Conservation (phyloP, 306 rosid species). For the Fagus sylvatica region DNA sequence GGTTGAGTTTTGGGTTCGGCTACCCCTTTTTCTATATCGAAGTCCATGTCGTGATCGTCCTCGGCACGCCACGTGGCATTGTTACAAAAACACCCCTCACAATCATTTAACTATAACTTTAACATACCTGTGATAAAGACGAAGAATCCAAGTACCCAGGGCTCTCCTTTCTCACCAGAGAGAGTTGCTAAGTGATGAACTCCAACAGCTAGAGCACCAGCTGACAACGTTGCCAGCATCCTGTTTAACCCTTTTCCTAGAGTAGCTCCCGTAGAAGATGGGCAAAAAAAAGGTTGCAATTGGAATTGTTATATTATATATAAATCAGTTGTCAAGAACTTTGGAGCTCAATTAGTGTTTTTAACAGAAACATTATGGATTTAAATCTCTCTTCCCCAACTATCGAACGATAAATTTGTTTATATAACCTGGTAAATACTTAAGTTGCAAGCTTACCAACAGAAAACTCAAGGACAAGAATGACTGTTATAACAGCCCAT, state of each 20-base stretch:
- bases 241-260: slow-evolving; percentile 38
- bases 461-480: slow-evolving; percentile 28
- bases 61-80: too few relatives aligned
- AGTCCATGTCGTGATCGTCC: too few relatives aligned
- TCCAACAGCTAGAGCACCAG: slow-evolving; percentile 32
- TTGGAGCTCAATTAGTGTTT: too few relatives aligned
- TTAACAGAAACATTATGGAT: too few relatives aligned
- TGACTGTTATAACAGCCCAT: slow-evolving; percentile 30
- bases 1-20: too few relatives aligned
- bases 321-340: too few relatives aligned
- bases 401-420: too few relatives aligned
- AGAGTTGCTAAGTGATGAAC: slow-evolving; percentile 29
- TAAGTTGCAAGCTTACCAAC: slow-evolving; percentile 19
- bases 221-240: slow-evolving; percentile 22
- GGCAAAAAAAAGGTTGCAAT: background rate
- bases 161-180: slow-evolving; percentile 24
- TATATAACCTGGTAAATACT: background rate
- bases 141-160: slow-evolving; percentile 15
- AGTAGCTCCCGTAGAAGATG: slow-evolving; percentile 26
- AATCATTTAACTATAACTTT: too few relatives aligned
- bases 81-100: too few relatives aligned
- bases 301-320: background rate
- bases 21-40: too few relatives aligned
- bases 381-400: too few relatives aligned
- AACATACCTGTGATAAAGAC: slow-evolving; percentile 26